phyloP scores from a whole-genome alignment of 202 grass and related monocot species.

The Zizania palustris region DNA sequence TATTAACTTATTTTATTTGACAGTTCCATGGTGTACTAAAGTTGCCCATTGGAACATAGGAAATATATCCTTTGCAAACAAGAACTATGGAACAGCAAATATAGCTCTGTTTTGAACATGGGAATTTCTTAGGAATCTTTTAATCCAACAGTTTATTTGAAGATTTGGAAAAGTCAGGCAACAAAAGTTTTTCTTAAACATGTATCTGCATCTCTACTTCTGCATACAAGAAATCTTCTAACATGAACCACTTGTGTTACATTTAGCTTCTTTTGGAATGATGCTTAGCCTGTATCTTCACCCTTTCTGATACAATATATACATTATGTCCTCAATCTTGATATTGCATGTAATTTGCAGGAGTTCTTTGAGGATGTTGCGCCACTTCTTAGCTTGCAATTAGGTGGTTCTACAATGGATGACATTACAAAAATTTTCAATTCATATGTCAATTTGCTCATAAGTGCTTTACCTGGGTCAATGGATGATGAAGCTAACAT shows the following conservation, averaged over 20 bases:
- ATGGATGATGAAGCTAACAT: constrained; percentile 86
- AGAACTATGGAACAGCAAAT: not conserved
- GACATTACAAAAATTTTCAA: constrained; percentile 83
- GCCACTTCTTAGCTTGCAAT: constrained; percentile 85
- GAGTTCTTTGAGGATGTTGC: constrained; percentile 97
- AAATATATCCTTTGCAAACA: constrained; percentile 6
- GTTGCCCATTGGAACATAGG: constrained; percentile 16
- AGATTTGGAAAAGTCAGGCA: not conserved
- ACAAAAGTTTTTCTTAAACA: constrained; percentile 15
- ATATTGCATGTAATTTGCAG: constrained; percentile 57
- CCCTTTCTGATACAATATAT: not conserved
- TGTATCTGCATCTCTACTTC: not conserved
- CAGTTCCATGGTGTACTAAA: not conserved
- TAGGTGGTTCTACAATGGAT: constrained; percentile 91
- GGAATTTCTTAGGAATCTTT: not conserved
- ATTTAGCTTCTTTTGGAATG: constrained; percentile 16
- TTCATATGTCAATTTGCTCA: constrained; percentile 85
- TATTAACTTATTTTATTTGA: constrained; percentile 9
- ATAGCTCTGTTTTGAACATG: not conserved
- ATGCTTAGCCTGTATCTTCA: constrained; percentile 20
- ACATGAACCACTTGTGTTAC: not conserved
- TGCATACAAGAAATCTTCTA: constrained; percentile 22
- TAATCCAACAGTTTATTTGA: constrained; percentile 16
- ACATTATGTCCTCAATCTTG: constrained; percentile 19
- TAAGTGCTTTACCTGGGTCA: constrained; percentile 84